Evolutionary conservation across 768 basidiomycete genomes (phyloP), one percentile per base, ranked within the genome.

Genomic region (Punctularia strigosozonata): DNA sequence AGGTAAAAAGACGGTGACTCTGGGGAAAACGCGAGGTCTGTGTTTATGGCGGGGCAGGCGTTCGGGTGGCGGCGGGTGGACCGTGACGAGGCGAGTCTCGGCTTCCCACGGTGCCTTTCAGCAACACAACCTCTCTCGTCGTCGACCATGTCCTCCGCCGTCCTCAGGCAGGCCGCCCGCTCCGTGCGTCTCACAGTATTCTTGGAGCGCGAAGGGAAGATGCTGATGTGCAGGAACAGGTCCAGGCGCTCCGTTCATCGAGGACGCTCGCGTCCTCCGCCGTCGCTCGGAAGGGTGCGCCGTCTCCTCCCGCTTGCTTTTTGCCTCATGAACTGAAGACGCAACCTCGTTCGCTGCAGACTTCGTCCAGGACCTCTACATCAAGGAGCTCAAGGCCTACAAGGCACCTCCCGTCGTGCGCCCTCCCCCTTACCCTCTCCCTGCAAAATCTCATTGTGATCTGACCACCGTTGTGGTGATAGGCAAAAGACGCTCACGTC

Each of bases 401-500:
- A 94, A 88, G 68, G 70, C 86, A 28, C 64, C 77, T 25, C 64
- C 75, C 4, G 59, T 56, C 33, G 90, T 91, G 51, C 58, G 86
- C 71, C n/a, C 4, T 22, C 19, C 8, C 15, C 20, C 42, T 33
- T 19, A 37, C 19, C 3, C 25, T 4, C 36, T 25, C 31, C 42
- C 8, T n/a, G 24, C 14, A 28, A 23, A n/a, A n/a, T n/a, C n/a
- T 17, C 18, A 15, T n/a, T 31, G 34, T 39, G 31, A 22, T 23
- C 39, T 44, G 25, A 31, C 15, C 31, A 25, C 31, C 31, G 15
- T 42, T 21, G 31, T 22, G 12, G 36, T 36, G 36, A 34, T 50
- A 98, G 92, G 75, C 82, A 45, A 79, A 86, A 60, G 86, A 95
- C 58, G 90, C 90, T 38, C 87, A 90, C 58, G 77, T 89, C 50